Conservation (phyloP, 768 basidiomycete genomes). For the Baorangia bicolor region DNA sequence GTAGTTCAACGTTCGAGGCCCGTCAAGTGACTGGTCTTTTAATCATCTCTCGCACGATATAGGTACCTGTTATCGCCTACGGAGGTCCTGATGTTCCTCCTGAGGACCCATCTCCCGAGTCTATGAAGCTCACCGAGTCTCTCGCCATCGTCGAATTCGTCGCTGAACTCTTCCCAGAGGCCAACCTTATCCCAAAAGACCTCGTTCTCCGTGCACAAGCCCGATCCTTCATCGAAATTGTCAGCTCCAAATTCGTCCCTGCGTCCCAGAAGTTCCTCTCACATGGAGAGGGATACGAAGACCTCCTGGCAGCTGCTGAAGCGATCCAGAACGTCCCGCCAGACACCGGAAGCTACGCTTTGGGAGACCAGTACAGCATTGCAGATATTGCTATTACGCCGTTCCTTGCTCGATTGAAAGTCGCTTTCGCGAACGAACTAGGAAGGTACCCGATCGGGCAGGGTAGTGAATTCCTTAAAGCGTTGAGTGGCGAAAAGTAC, state of each 20-base stretch:
- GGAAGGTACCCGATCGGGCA: conserved; percentile 50
- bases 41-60: neutral
- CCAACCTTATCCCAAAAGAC: conserved; percentile 51
- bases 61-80: conserved; percentile 46
- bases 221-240: conserved; percentile 62
- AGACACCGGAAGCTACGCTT: conserved; percentile 37
- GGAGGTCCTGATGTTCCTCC: conserved; percentile 58
- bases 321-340: conserved; percentile 53
- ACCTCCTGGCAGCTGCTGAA: conserved; percentile 44
- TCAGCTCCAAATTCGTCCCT: conserved; percentile 45
- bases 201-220: conserved; percentile 56
- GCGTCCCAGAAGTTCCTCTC: conserved; percentile 37
- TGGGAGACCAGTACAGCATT: conserved; percentile 38
- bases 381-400: conserved; percentile 64
- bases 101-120: conserved; percentile 57
- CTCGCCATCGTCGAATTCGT: conserved; percentile 66
- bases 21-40: neutral
- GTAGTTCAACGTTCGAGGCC: conserved; percentile 29
- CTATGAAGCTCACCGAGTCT: conserved; percentile 62
- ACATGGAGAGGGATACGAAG: conserved; percentile 41
- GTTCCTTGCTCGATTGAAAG: conserved; percentile 54
- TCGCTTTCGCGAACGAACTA: conserved; percentile 47
- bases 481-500: conserved; percentile 42
- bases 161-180: conserved; percentile 54
- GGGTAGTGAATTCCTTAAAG: conserved; percentile 44